Percentiles rank a stretch among this genome's conserved stretches.
Evolutionary conservation across 441 rosid species (phyloP).

Genomic region (Croton setiger): DNA sequence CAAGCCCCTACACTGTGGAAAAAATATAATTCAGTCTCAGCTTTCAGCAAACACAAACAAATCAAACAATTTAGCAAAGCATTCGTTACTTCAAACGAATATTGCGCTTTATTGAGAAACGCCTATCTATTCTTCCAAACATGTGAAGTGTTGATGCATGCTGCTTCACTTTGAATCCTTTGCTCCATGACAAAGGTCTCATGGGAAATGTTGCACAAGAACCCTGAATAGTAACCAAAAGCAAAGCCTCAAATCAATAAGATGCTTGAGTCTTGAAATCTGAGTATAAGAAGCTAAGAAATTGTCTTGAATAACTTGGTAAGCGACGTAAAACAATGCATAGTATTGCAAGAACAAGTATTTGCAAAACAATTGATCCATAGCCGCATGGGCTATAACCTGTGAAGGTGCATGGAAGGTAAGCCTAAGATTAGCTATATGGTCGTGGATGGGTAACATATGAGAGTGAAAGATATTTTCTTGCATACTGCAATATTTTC

Average conservation of each 20-base stretch:
- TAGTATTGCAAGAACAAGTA: background rate
- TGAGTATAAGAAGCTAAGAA: background rate
- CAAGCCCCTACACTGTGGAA: slow-evolving; percentile 62
- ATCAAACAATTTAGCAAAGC: background rate
- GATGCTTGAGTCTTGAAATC: slow-evolving; percentile 9
- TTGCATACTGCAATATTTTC: background rate
- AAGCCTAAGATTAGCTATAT: background rate
- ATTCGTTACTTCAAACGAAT: slow-evolving; percentile 49
- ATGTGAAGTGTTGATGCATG: slow-evolving; percentile 37
- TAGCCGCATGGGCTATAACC: background rate
- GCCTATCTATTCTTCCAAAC: slow-evolving; percentile 49
- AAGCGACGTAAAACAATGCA: background rate
- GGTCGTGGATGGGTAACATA: background rate
- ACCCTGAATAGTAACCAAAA: slow-evolving; percentile 43
- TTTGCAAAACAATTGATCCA: background rate
- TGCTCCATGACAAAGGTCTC: slow-evolving; percentile 56
- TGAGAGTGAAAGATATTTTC: background rate
- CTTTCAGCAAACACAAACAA: slow-evolving; percentile 9
- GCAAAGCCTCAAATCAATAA: slow-evolving; percentile 8
- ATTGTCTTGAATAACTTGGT: background rate
- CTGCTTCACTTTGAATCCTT: slow-evolving; percentile 44
- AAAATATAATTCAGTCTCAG: slow-evolving; percentile 23
- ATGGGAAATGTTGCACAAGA: slow-evolving; percentile 50
- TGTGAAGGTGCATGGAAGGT: background rate
- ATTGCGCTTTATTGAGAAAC: slow-evolving; percentile 37